phyloP scores from a whole-genome alignment of 2,329 filamentous ascomycete genomes.

The Achaetomium macrosporum region DNA sequence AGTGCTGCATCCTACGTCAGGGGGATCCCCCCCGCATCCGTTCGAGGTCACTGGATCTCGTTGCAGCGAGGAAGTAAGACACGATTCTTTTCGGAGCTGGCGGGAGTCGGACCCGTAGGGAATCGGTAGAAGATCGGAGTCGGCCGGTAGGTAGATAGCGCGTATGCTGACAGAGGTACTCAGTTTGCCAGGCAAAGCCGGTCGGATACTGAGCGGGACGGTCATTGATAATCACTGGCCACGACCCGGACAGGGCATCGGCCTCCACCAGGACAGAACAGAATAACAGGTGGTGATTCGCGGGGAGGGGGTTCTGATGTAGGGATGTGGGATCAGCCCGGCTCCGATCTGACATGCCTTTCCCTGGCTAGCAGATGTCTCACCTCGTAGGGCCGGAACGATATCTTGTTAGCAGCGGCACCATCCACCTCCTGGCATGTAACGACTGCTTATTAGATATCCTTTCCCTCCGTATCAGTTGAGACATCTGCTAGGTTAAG shows the following conservation, averaged over 20 bases:
- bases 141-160: background rate
- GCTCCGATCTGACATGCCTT: conserved; percentile 1
- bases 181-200: background rate
- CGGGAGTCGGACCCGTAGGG: too few relatives aligned
- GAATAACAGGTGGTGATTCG: conserved; percentile 3
- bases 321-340: conserved; percentile 2
- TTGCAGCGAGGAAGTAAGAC: too few relatives aligned
- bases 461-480: too few relatives aligned
- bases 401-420: background rate
- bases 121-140: background rate
- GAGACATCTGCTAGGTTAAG: background rate
- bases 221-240: conserved; percentile 7
- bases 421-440: too few relatives aligned
- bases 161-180: background rate
- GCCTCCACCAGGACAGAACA: background rate
- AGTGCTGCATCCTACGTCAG: too few relatives aligned
- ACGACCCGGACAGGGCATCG: conserved; percentile 7
- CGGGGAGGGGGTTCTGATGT: background rate
- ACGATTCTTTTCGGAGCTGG: too few relatives aligned
- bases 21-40: too few relatives aligned
- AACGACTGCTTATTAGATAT: too few relatives aligned
- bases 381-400: background rate
- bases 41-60: too few relatives aligned
- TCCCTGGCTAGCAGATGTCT: background rate
- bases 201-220: conserved; percentile 10